phyloP scores from a whole-genome alignment of 345 rosid genomes.

The Gossypium anomalum region DNA sequence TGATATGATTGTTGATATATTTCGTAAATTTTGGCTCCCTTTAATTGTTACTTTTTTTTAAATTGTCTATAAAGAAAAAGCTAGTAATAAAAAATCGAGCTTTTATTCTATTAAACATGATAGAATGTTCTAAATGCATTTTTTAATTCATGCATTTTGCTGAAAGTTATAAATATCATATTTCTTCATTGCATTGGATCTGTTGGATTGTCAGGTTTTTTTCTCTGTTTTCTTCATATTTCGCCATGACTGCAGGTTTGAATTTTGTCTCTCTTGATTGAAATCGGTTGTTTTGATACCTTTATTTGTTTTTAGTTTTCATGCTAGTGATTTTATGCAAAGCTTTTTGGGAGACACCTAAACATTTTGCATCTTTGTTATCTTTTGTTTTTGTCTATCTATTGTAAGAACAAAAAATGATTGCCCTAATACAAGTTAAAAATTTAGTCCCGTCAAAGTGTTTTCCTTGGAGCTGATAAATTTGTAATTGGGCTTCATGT shows the following conservation, averaged over 20 bases:
- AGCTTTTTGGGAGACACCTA: not conserved
- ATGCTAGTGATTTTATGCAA: not conserved
- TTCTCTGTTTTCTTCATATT: conserved; percentile 12
- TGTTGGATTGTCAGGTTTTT: too few species aligned
- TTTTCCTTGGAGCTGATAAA: not conserved
- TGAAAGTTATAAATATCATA: not conserved
- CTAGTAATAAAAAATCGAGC: not conserved
- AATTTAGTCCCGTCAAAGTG: not conserved
- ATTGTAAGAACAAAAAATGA: not conserved
- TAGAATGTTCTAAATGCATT: not conserved
- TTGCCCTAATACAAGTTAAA: not conserved
- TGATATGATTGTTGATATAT: not conserved
- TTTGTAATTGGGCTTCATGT: conserved; percentile 2
- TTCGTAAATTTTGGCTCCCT: not conserved
- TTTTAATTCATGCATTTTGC: not conserved
- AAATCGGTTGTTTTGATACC: not conserved
- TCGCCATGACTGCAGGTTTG: conserved; percentile 70
- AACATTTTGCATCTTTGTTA: not conserved
- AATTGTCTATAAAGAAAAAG: not conserved
- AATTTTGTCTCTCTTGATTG: conserved; percentile 18
- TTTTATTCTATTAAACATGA: not conserved
- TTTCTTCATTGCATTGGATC: not conserved
- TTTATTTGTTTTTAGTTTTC: not conserved
- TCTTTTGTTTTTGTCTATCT: not conserved
- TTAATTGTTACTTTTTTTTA: not conserved